A percentile compares a stretch with the other conserved stretches of the same genome.
Evolutionary conservation across 208 protist species (phyloP).

Genomic region (Wallacemonas rigidus): DNA sequence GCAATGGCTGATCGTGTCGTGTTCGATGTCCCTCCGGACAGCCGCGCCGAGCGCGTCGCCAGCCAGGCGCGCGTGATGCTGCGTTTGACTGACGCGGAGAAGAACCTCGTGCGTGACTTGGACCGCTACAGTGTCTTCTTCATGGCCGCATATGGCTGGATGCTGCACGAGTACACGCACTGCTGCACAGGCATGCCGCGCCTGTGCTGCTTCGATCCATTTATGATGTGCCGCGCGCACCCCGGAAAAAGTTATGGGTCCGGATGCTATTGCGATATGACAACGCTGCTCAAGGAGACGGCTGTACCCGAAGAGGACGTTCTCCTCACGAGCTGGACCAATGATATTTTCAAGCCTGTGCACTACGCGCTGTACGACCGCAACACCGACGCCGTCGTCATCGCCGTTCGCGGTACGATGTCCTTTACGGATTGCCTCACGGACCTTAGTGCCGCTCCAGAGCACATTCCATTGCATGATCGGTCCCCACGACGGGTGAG

Average conservation of each 20-base stretch:
- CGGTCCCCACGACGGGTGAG: slow-evolving; percentile 14
- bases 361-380: slow-evolving; percentile 78
- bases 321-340: slow-evolving; percentile 72
- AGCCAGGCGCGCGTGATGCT: slow-evolving; percentile 52
- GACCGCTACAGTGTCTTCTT: slow-evolving; percentile 74
- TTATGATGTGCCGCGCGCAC: slow-evolving; percentile 64
- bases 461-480: slow-evolving; percentile 36
- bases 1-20: slow-evolving; percentile 29
- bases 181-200: slow-evolving; percentile 52
- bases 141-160: slow-evolving; percentile 75
- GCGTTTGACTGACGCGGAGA: slow-evolving; percentile 40
- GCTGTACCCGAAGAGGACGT: slow-evolving; percentile 61
- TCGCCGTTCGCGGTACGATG: slow-evolving; percentile 90
- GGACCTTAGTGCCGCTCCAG: slow-evolving; percentile 66
- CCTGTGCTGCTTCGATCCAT: slow-evolving; percentile 65
- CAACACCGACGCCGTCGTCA: slow-evolving; percentile 52
- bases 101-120: slow-evolving; percentile 42
- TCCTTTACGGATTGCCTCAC: slow-evolving; percentile 84
- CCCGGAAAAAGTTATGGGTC: slow-evolving; percentile 50
- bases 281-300: slow-evolving; percentile 61
- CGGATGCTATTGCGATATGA: slow-evolving; percentile 63
- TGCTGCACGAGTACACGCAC: slow-evolving; percentile 73
- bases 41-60: slow-evolving; percentile 39
- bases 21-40: slow-evolving; percentile 13
- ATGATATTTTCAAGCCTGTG: slow-evolving; percentile 69